Evolutionary conservation across 495 filamentous ascomycete genomes (phyloP).

Genomic region (Venustampulla echinocandica): DNA sequence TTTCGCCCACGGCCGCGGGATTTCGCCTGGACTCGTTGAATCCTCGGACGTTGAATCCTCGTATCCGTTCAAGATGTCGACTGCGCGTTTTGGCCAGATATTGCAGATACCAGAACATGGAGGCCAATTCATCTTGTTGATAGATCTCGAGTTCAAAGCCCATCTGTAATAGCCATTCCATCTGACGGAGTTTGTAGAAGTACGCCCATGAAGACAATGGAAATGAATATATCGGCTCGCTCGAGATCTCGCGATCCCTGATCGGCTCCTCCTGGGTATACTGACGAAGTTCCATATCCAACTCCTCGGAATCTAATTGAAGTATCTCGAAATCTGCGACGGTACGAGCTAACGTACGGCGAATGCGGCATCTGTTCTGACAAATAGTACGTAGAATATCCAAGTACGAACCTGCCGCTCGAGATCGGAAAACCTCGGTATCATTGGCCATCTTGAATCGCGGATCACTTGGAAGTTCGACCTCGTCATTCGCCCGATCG

Average conservation of each 20-base stretch:
- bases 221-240: slow-evolving; percentile 47
- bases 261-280: slow-evolving; percentile 54
- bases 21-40: slow-evolving; percentile 23
- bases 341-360: slow-evolving; percentile 73
- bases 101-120: slow-evolving; percentile 83
- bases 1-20: slow-evolving; percentile 18
- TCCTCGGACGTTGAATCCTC: slow-evolving; percentile 44
- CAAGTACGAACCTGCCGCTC: slow-evolving; percentile 66
- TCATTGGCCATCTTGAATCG: slow-evolving; percentile 64
- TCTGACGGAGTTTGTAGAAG: slow-evolving; percentile 75
- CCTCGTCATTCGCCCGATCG: slow-evolving; percentile 60
- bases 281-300: slow-evolving; percentile 62
- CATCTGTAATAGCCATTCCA: slow-evolving; percentile 82
- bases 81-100: slow-evolving; percentile 46
- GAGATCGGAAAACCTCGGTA: slow-evolving; percentile 74
- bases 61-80: slow-evolving; percentile 62
- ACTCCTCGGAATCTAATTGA: slow-evolving; percentile 71
- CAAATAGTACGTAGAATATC: slow-evolving; percentile 77
- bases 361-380: slow-evolving; percentile 81
- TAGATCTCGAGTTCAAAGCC: slow-evolving; percentile 96
- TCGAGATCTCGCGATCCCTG: slow-evolving; percentile 19
- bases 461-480: slow-evolving; percentile 70
- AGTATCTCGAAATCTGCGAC: slow-evolving; percentile 78
- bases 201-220: slow-evolving; percentile 85
- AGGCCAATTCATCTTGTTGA: slow-evolving; percentile 71